Evolutionary conservation across 2,329 filamentous ascomycete genomes (phyloP).

Genomic region (Bipolaris victoriae): DNA sequence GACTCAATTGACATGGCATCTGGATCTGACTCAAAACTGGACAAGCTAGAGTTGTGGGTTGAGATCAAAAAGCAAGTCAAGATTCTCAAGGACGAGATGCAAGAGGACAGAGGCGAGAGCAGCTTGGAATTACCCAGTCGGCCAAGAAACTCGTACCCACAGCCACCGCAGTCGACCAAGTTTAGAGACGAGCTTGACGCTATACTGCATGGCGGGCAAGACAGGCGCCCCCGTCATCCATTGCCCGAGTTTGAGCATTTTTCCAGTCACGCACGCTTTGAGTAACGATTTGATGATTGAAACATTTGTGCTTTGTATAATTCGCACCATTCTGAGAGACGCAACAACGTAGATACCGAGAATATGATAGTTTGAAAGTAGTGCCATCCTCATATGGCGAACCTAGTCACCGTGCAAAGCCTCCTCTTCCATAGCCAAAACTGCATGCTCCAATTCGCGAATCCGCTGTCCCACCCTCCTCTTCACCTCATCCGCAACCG

Average conservation of each 20-base stretch:
- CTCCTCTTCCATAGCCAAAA: constrained; percentile 59
- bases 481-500: constrained; percentile 58
- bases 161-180: constrained; percentile 2
- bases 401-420: constrained; percentile 56
- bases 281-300: not conserved
- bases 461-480: constrained; percentile 59
- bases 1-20: not conserved
- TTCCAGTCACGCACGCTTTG: constrained; percentile 1
- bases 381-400: not conserved
- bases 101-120: constrained; percentile 22
- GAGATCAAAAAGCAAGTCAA: constrained; percentile 53
- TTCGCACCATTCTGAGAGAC: not conserved
- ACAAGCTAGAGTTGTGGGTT: constrained; percentile 50
- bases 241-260: constrained; percentile 11
- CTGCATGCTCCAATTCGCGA: constrained; percentile 60
- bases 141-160: not conserved
- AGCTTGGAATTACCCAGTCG: constrained; percentile 8
- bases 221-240: constrained; percentile 4
- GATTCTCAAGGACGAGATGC: constrained; percentile 52
- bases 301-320: not conserved
- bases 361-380: not conserved
- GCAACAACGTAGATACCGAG: not conserved
- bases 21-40: constrained; percentile 31
- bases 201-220: constrained; percentile 23
- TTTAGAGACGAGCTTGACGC: constrained; percentile 35